Conservation (phyloP, 1,139 yeast species). For the Suhomyces guaymorum region DNA sequence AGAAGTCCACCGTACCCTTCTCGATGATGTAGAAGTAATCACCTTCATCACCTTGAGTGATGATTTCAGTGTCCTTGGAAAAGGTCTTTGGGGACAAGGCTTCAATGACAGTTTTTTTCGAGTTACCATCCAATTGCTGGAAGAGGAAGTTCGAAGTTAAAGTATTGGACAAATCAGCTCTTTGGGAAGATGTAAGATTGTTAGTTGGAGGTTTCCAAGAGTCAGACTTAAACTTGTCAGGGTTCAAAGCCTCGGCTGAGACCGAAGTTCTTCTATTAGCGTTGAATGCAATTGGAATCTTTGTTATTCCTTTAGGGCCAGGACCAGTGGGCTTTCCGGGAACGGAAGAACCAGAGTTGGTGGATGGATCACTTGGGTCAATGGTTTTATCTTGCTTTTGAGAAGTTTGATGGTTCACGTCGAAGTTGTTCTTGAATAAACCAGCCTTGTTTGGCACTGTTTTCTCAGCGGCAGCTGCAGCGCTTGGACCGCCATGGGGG, state of each 20-base stretch:
- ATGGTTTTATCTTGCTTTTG: slow-evolving; percentile 25
- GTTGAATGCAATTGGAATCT: slow-evolving; percentile 61
- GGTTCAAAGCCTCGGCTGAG: slow-evolving; percentile 74
- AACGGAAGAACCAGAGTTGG: slow-evolving; percentile 15
- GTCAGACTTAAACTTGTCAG: slow-evolving; percentile 56
- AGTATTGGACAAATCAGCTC: slow-evolving; percentile 64
- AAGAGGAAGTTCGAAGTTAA: slow-evolving; percentile 83
- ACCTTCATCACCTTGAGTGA: slow-evolving; percentile 95
- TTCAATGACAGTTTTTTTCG: slow-evolving; percentile 73
- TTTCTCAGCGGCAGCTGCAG: slow-evolving; percentile 9
- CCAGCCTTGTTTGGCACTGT: slow-evolving; percentile 22
- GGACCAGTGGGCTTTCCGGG: slow-evolving; percentile 8
- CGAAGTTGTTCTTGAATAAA: slow-evolving; percentile 49
- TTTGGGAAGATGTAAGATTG: slow-evolving; percentile 64
- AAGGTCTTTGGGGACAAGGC: slow-evolving; percentile 76
- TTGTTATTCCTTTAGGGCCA: slow-evolving; percentile 20
- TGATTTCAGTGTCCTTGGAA: slow-evolving; percentile 63
- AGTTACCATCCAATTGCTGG: slow-evolving; percentile 69
- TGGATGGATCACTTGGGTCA: slow-evolving; percentile 32
- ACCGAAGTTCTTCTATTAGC: slow-evolving; percentile 87
- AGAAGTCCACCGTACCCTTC: slow-evolving; percentile 78
- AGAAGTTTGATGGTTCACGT: slow-evolving; percentile 33
- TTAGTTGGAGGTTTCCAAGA: slow-evolving; percentile 75
- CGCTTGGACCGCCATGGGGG: slow-evolving; percentile 19
- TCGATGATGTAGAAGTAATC: slow-evolving; percentile 91